phyloP scores from a whole-genome alignment of 192 early-diverging fungal genomes.

The Coemansia pectinata region DNA sequence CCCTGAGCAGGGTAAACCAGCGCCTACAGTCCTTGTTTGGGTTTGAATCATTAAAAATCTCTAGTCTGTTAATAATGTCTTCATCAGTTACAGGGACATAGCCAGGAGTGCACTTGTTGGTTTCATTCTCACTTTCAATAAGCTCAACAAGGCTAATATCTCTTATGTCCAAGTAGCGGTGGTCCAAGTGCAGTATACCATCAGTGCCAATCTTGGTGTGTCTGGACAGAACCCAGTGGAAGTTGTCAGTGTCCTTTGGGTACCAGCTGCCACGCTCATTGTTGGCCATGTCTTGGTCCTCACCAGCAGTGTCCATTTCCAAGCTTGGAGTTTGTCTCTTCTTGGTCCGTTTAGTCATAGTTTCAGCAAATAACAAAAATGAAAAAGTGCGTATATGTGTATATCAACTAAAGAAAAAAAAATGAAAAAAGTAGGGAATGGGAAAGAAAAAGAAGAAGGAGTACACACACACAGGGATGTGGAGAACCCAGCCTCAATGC shows the following conservation, averaged over 20 bases:
- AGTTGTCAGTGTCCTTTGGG: constrained; percentile 37
- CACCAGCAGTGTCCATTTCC: neutral
- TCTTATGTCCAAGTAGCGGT: constrained; percentile 40
- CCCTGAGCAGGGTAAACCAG: constrained; percentile 21
- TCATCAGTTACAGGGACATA: constrained; percentile 4
- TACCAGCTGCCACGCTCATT: constrained; percentile 39
- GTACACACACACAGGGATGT: neutral
- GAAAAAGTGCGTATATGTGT: neutral
- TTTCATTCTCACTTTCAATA: constrained; percentile 15
- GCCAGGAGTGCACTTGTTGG: neutral
- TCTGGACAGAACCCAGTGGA: constrained; percentile 40
- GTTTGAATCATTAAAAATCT: constrained; percentile 28
- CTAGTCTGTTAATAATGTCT: constrained; percentile 22
- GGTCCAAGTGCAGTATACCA: constrained; percentile 18
- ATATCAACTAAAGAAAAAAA: neutral
- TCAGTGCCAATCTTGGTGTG: constrained; percentile 26
- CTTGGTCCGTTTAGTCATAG: neutral
- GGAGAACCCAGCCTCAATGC: neutral
- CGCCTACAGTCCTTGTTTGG: constrained; percentile 33
- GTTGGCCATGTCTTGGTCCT: neutral
- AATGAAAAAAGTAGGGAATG: neutral
- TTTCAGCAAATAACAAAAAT: neutral
- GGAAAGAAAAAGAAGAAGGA: neutral
- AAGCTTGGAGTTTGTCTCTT: neutral
- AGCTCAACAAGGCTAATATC: constrained; percentile 33